A percentile compares a stretch with the other conserved stretches of the same genome.
phyloP scores from a whole-genome alignment of 345 rosid genomes.

The Syzygium grande region DNA sequence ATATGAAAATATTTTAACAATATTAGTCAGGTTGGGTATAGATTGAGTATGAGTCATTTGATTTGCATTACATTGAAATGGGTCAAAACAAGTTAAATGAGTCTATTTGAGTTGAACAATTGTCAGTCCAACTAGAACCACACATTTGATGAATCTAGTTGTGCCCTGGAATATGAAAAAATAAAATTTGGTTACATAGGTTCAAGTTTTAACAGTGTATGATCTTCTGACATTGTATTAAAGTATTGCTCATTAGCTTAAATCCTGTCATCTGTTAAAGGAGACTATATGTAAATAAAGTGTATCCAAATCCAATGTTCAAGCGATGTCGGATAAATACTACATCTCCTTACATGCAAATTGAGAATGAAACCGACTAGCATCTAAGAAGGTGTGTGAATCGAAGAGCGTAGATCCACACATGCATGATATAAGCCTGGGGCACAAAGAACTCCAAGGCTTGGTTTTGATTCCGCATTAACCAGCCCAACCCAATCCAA shows the following conservation, averaged over 20 bases:
- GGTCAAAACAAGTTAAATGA: no score
- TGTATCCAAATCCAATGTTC: no score
- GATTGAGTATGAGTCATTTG: no score
- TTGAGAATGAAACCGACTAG: background rate
- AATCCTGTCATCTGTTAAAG: background rate
- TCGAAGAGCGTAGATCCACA: background rate
- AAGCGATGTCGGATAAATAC: no score
- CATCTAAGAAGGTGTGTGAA: background rate
- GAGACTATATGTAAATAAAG: background rate
- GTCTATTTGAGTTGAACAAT: background rate
- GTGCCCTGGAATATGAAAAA: background rate
- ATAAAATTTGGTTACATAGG: background rate
- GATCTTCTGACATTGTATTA: background rate
- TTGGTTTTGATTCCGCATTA: background rate
- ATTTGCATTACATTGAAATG: no score
- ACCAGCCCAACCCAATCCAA: background rate
- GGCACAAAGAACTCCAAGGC: background rate
- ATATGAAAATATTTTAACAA: no score
- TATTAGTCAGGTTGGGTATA: no score
- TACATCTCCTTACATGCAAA: background rate
- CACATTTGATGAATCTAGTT: no score
- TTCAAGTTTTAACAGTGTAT: background rate
- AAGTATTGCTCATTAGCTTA: background rate
- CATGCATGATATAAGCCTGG: background rate
- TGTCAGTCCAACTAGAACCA: no score